Percentiles rank a stretch among this genome's conserved stretches.
These are phyloP conservation scores for Curvularia sp. DNA, from an alignment of 2,329 filamentous ascomycete genomes.

Conservation along the genomic window DNA sequence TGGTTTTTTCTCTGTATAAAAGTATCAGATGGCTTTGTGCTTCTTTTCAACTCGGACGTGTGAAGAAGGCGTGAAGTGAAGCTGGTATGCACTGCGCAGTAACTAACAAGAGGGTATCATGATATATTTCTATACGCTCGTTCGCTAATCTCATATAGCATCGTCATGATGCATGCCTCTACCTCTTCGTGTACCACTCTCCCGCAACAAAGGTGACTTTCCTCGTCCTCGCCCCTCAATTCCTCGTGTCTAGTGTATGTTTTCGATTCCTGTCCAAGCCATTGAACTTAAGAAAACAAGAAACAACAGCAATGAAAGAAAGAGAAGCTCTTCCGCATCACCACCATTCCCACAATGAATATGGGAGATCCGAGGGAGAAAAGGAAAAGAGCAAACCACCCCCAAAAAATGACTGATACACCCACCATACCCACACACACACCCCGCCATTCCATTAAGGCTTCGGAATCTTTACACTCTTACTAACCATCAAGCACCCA, in stretches of 20 bases:
- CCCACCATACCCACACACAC: background rate
- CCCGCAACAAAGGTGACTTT: background rate
- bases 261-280: background rate
- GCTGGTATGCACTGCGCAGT: too few species aligned
- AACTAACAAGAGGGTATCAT: constrained; percentile 1
- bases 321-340: background rate
- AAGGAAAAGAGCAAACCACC: background rate
- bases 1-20: background rate
- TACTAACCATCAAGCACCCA: constrained; percentile 93
- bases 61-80: background rate
- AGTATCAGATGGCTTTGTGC: background rate
- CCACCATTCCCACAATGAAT: too few species aligned
- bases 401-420: background rate
- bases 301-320: background rate
- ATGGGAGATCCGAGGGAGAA: background rate
- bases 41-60: background rate
- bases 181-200: background rate
- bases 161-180: background rate
- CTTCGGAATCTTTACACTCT: constrained; percentile 94
- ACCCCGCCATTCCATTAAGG: constrained; percentile 51
- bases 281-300: background rate
- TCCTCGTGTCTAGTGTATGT: background rate
- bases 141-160: background rate
- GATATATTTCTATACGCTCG: constrained; percentile 2
- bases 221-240: background rate